Evolutionary conservation across 257 asterid species (phyloP).

Genomic region (Dorcoceras hygrometricum): DNA sequence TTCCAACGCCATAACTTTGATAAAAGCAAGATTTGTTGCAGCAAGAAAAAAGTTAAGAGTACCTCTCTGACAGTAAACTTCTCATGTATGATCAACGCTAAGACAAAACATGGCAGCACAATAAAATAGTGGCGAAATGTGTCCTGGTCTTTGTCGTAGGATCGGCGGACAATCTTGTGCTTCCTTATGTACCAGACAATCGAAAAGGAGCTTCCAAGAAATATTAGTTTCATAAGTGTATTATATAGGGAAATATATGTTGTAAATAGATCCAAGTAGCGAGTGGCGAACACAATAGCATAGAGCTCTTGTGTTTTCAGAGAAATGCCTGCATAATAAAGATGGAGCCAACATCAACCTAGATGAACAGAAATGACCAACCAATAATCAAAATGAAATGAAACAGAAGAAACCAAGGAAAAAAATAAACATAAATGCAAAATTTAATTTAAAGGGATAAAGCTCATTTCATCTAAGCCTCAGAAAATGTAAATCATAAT

Average conservation of each 20-base stretch:
- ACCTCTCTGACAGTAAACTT: slow-evolving; percentile 75
- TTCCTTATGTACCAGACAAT: slow-evolving; percentile 82
- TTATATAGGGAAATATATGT: slow-evolving; percentile 70
- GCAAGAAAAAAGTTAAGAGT: slow-evolving; percentile 12
- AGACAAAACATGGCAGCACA: slow-evolving; percentile 60
- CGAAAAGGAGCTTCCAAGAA: slow-evolving; percentile 81
- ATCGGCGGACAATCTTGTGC: slow-evolving; percentile 82
- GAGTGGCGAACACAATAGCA: slow-evolving; percentile 77
- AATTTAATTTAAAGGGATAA: neutral
- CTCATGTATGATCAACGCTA: slow-evolving; percentile 65
- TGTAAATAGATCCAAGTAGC: slow-evolving; percentile 79
- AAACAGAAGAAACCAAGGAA: neutral
- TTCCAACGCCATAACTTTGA: neutral
- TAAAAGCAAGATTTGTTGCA: neutral
- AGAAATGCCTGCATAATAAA: slow-evolving; percentile 56
- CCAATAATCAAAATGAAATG: slow-evolving; percentile 13
- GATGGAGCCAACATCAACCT: slow-evolving; percentile 21
- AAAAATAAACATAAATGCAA: neutral
- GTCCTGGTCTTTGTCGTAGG: slow-evolving; percentile 87
- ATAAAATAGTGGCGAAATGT: slow-evolving; percentile 77
- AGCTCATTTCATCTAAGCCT: neutral
- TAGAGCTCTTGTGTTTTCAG: slow-evolving; percentile 85
- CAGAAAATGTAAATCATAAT: neutral
- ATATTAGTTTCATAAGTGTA: slow-evolving; percentile 72
- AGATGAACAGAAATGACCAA: neutral